Conservation (phyloP, 2,329 filamentous ascomycete genomes). For the Atkinsonella texensis region DNA sequence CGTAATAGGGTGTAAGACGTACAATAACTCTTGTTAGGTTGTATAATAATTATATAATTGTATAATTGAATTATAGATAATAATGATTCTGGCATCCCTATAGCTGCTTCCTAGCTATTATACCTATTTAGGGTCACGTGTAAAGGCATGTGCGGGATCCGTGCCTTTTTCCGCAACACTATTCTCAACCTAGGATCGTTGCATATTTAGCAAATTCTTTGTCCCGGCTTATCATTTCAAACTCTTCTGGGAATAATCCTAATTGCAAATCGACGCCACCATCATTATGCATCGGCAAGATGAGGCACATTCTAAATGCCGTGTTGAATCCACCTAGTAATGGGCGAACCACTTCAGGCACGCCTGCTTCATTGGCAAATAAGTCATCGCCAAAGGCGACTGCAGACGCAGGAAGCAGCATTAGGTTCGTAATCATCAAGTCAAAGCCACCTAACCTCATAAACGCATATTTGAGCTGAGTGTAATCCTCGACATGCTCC, state of each 20-base stretch:
- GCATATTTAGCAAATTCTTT: constrained; percentile 17
- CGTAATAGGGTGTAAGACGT: too few species aligned
- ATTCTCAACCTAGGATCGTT: not conserved
- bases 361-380: constrained; percentile 14
- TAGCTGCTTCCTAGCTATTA: too few species aligned
- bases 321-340: constrained; percentile 16
- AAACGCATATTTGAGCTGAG: not conserved
- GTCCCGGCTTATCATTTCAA: constrained; percentile 15
- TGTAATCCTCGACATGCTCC: constrained; percentile 16
- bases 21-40: too few species aligned
- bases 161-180: too few species aligned
- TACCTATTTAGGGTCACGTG: too few species aligned
- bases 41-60: too few species aligned
- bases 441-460: not conserved
- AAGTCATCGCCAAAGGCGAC: constrained; percentile 16
- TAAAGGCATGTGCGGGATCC: too few species aligned
- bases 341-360: constrained; percentile 16
- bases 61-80: too few species aligned
- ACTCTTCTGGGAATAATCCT: constrained; percentile 17
- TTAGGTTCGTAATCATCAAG: constrained; percentile 19
- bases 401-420: constrained; percentile 17
- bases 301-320: constrained; percentile 14
- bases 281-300: constrained; percentile 17
- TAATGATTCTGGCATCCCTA: too few species aligned
- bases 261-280: constrained; percentile 18